Percentiles rank a stretch among this genome's conserved stretches.
These are phyloP conservation scores for Prunus kanzakura DNA, from an alignment of 306 rosid genomes.

Conservation along the genomic window DNA sequence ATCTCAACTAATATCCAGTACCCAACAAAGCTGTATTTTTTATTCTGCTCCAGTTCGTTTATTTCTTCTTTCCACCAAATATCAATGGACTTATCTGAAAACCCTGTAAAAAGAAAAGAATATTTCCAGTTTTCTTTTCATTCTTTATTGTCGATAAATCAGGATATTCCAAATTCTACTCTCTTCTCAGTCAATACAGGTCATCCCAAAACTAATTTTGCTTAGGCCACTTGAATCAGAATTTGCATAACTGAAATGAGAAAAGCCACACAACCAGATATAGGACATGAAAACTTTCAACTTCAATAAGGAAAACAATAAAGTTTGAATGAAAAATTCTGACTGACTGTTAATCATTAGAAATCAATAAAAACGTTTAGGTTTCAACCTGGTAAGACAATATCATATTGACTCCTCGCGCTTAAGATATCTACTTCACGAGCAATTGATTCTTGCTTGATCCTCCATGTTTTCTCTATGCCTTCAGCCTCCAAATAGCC, in stretches of 20 bases:
- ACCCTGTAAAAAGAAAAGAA: background rate
- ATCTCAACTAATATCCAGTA: background rate
- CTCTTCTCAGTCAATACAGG: background rate
- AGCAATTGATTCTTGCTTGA: slow-evolving; percentile 67
- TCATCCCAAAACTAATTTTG: background rate
- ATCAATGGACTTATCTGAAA: background rate
- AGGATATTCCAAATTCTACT: background rate
- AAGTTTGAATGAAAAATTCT: background rate
- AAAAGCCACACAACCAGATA: background rate
- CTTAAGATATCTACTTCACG: slow-evolving; percentile 65
- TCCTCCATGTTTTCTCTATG: slow-evolving; percentile 73
- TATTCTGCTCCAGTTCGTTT: background rate
- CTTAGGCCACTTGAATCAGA: background rate
- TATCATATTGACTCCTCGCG: slow-evolving; percentile 66
- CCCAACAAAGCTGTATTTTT: background rate
- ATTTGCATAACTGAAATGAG: background rate
- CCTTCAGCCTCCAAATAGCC: slow-evolving; percentile 88
- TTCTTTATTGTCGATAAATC: background rate
- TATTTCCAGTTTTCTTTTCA: background rate
- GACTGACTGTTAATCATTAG: background rate
- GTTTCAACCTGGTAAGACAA: slow-evolving; percentile 67
- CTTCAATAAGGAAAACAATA: background rate
- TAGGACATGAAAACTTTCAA: background rate
- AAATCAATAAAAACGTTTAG: slow-evolving; percentile 9
- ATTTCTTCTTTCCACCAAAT: background rate